Conservation (phyloP, 2,329 filamentous ascomycete species). For the Cadophora luteo-olivacea region DNA sequence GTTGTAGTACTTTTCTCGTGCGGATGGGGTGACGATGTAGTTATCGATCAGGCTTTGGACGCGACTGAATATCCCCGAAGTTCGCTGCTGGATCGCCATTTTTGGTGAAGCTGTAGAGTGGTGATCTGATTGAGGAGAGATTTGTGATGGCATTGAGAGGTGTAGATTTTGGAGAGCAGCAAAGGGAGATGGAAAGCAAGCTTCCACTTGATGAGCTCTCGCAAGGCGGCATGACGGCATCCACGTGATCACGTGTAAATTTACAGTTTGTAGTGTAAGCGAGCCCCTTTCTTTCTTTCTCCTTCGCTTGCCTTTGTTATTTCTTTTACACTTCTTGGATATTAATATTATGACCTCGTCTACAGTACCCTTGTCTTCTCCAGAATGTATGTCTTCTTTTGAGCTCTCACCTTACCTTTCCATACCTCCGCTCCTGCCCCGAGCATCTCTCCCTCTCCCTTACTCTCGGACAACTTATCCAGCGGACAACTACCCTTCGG, state of each 20-base stretch:
- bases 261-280: background rate
- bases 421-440: too few species aligned
- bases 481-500: too few species aligned
- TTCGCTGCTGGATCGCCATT: slow-evolving; percentile 35
- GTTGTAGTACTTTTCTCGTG: slow-evolving; percentile 62
- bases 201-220: background rate
- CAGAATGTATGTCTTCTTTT: too few species aligned
- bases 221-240: background rate
- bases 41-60: slow-evolving; percentile 49
- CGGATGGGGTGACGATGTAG: slow-evolving; percentile 62
- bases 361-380: too few species aligned
- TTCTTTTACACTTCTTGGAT: background rate
- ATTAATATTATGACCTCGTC: too few species aligned
- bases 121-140: background rate
- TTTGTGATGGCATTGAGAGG: background rate
- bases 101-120: slow-evolving; percentile 6
- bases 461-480: too few species aligned
- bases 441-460: too few species aligned
- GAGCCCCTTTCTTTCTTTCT: background rate
- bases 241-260: background rate
- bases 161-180: background rate
- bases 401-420: too few species aligned
- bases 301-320: background rate
- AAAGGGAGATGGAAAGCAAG: background rate
- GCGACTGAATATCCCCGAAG: slow-evolving; percentile 33